Percentiles rank a stretch among this genome's conserved stretches.
phyloP scores from a whole-genome alignment of 352 stramenopile genomes.

The Aphanomyces cochlioides region DNA sequence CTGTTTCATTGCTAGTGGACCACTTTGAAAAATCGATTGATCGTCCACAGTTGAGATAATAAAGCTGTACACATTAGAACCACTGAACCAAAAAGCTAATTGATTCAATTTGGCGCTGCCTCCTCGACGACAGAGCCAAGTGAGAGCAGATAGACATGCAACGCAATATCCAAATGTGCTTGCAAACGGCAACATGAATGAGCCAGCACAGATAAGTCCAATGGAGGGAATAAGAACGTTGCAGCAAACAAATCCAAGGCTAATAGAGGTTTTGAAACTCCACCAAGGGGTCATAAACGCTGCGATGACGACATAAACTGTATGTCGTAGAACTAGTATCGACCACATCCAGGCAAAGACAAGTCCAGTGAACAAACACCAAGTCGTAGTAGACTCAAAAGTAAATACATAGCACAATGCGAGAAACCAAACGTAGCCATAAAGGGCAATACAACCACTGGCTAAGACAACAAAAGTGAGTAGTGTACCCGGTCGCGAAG shows the following conservation, averaged over 20 bases:
- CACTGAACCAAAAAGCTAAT: background rate
- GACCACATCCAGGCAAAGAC: background rate
- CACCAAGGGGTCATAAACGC: background rate
- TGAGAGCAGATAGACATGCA: background rate
- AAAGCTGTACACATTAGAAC: background rate
- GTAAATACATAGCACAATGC: background rate
- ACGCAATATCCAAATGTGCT: background rate
- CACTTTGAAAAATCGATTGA: no score
- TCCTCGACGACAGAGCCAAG: background rate
- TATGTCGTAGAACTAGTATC: background rate
- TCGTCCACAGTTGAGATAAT: no score
- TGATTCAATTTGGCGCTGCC: background rate
- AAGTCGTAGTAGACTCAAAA: background rate
- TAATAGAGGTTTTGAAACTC: background rate
- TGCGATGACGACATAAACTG: background rate
- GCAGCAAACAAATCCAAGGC: background rate
- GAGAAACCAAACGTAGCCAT: background rate
- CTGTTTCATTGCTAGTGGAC: no score
- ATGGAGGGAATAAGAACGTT: background rate
- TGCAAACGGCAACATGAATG: background rate
- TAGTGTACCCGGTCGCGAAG: background rate
- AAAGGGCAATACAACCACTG: background rate
- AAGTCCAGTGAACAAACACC: background rate
- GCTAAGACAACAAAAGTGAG: background rate
- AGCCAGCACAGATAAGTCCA: background rate